A percentile compares a stretch with the other conserved stretches of the same genome.
Conservation (phyloP, 1,284 basidiomycete genomes). For the Cyathus pygmaeus region DNA sequence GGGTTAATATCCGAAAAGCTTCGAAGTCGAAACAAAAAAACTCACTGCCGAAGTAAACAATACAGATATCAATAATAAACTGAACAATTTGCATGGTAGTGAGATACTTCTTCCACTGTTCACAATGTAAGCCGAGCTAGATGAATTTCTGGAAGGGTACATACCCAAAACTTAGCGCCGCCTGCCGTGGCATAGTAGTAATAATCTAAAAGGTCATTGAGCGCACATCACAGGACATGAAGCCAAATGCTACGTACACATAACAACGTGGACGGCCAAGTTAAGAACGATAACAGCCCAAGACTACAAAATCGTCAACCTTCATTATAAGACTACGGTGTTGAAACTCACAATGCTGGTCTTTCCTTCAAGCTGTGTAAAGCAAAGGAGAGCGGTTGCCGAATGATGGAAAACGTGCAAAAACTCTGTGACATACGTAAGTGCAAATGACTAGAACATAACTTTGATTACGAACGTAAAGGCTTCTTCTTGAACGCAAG, state of each 20-base stretch:
- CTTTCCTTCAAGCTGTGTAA: slow-evolving; percentile 91
- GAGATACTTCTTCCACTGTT: slow-evolving; percentile 95
- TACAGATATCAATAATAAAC: slow-evolving; percentile 90
- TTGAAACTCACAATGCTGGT: slow-evolving; percentile 81
- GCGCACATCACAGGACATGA: background rate
- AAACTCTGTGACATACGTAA: slow-evolving; percentile 70
- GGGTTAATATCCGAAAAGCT: slow-evolving; percentile 17
- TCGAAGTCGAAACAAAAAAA: slow-evolving; percentile 33
- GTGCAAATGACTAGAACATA: slow-evolving; percentile 3
- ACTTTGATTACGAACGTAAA: slow-evolving; percentile 71
- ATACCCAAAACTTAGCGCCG: slow-evolving; percentile 94
- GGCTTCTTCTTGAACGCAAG: slow-evolving; percentile 99
- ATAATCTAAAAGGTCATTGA: slow-evolving; percentile 71
- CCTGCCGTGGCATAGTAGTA: slow-evolving; percentile 98
- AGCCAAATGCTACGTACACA: slow-evolving; percentile 76
- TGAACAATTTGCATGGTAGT: slow-evolving; percentile 96
- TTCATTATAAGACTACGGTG: slow-evolving; percentile 4
- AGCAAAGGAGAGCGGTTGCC: slow-evolving; percentile 96
- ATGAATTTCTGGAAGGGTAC: slow-evolving; percentile 8
- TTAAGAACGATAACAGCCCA: slow-evolving; percentile 97
- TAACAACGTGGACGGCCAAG: slow-evolving; percentile 94
- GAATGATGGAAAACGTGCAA: slow-evolving; percentile 99
- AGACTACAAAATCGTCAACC: slow-evolving; percentile 62
- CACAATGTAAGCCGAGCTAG: slow-evolving; percentile 9
- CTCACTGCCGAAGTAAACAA: slow-evolving; percentile 95